Conservation (phyloP, 305 asterid species). For the Fraxinus velutina region DNA sequence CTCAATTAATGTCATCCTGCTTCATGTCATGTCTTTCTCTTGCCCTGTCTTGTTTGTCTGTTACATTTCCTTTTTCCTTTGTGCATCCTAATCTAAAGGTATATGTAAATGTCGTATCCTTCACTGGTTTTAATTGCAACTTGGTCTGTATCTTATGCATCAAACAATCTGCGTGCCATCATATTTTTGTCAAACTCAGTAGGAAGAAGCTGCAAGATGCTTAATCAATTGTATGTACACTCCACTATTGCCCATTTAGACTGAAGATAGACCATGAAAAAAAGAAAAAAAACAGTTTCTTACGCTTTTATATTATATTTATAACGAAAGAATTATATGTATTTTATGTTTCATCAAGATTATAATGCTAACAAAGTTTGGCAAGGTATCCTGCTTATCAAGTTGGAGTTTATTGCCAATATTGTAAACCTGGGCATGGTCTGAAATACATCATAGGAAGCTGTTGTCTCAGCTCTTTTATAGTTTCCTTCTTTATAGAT, state of each 20-base stretch:
- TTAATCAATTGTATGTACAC: neutral
- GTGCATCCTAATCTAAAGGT: neutral
- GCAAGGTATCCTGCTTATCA: neutral
- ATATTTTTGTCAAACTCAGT: neutral
- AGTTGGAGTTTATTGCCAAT: neutral
- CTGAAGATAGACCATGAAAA: neutral
- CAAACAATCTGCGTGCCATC: neutral
- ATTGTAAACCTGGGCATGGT: conserved; percentile 3
- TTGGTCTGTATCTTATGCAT: neutral
- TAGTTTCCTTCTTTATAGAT: neutral
- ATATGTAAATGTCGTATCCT: neutral
- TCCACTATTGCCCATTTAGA: neutral
- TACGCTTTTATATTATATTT: neutral
- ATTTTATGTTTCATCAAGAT: neutral
- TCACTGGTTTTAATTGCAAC: neutral
- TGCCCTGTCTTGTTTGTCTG: neutral
- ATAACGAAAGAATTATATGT: neutral
- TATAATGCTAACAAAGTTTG: neutral
- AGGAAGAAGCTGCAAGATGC: neutral
- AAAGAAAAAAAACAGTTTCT: neutral
- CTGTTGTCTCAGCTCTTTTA: neutral
- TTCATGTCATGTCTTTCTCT: neutral
- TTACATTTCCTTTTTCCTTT: neutral
- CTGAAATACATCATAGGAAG: neutral
- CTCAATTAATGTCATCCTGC: neutral